Evolutionary conservation across 2,329 filamentous ascomycete species (phyloP).

Genomic region (Beauveria sp.): DNA sequence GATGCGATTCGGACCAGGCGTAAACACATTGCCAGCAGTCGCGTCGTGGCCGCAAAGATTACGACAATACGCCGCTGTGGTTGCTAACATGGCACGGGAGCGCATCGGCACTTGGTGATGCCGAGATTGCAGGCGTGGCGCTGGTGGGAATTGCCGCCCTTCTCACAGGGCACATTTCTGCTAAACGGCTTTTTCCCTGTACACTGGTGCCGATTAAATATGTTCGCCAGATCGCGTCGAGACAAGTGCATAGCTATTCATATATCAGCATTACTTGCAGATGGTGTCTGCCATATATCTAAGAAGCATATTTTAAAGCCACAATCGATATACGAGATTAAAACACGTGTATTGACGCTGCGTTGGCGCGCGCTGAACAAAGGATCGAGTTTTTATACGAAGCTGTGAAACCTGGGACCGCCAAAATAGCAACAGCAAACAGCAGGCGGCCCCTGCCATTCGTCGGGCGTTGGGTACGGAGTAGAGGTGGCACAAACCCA

Average conservation of each 20-base stretch:
- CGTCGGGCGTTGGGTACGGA: neutral
- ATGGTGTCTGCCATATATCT: neutral
- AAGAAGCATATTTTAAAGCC: neutral
- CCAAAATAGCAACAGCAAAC: slow-evolving; percentile 10
- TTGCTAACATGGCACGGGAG: neutral
- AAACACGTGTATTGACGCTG: neutral
- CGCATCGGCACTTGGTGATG: neutral
- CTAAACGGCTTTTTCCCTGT: neutral
- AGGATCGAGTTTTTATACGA: neutral
- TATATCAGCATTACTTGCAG: neutral
- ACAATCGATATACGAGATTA: neutral
- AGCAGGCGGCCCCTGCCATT: slow-evolving; percentile 7
- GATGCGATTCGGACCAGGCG: neutral
- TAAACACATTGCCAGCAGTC: too few relatives aligned
- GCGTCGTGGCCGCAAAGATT: neutral
- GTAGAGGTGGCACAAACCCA: neutral
- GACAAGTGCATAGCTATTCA: neutral
- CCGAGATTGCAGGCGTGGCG: neutral
- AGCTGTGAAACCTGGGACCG: slow-evolving; percentile 3
- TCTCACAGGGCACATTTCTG: neutral
- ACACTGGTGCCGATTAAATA: neutral
- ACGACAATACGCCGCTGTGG: neutral
- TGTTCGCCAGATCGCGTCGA: neutral
- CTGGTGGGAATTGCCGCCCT: neutral
- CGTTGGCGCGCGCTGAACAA: neutral